A percentile compares a stretch with the other conserved stretches of the same genome.
phyloP scores from a whole-genome alignment of 1,284 basidiomycete genomes.

The Quambalaria eucalypti region DNA sequence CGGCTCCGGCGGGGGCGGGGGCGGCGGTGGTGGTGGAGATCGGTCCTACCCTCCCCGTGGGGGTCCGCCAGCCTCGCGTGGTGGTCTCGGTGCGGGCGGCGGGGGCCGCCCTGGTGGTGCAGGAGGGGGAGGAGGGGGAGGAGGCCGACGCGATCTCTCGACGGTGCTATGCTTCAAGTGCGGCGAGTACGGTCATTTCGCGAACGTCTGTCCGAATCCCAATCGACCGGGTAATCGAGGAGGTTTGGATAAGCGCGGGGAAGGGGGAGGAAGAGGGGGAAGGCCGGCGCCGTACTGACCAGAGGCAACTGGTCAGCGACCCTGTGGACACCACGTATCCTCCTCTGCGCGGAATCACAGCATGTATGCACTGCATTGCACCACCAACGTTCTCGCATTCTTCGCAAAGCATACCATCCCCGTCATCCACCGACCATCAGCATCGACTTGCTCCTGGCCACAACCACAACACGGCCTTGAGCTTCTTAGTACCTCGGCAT shows the following conservation, averaged over 20 bases:
- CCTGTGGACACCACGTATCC: too few species aligned
- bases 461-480: too few species aligned
- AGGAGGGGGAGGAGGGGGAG: slow-evolving; percentile 8
- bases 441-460: too few species aligned
- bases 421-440: too few species aligned
- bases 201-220: slow-evolving; percentile 39
- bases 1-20: background rate
- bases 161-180: slow-evolving; percentile 45
- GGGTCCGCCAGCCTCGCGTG: too few species aligned
- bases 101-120: slow-evolving; percentile 3
- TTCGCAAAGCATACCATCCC: too few species aligned
- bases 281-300: background rate
- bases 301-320: too few species aligned
- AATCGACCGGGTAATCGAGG: slow-evolving; percentile 32
- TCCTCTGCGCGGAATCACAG: too few species aligned
- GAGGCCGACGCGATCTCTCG: slow-evolving; percentile 26
- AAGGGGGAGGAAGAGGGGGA: slow-evolving; percentile 3
- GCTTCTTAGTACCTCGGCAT: too few species aligned
- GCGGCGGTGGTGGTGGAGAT: slow-evolving; percentile 3
- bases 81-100: background rate
- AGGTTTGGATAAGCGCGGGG: slow-evolving; percentile 18
- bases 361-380: too few species aligned
- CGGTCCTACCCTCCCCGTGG: background rate
- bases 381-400: too few species aligned
- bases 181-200: slow-evolving; percentile 42